Evolutionary conservation across 331 rosid species (phyloP).

Genomic region (Phaseolus coccineus): DNA sequence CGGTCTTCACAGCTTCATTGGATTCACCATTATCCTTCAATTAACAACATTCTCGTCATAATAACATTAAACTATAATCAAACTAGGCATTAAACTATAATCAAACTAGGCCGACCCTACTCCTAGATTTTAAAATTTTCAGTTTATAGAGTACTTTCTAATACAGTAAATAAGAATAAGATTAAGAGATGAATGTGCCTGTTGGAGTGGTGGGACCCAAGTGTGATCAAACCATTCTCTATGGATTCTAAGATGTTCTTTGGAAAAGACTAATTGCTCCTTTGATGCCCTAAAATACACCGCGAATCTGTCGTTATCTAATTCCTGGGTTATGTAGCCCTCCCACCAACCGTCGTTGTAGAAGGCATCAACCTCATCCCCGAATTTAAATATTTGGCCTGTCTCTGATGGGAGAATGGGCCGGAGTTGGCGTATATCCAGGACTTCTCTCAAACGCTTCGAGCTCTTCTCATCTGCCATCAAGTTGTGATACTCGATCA

Average conservation of each 20-base stretch:
- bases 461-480: constrained; percentile 40
- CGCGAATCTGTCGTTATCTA: constrained; percentile 44
- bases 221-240: constrained; percentile 56
- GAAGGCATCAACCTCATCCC: constrained; percentile 68
- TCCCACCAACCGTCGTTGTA: constrained; percentile 79
- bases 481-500: constrained; percentile 60
- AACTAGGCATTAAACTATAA: constrained; percentile 17
- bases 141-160: neutral
- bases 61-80: constrained; percentile 3
- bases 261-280: constrained; percentile 56
- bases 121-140: neutral
- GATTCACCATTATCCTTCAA: constrained; percentile 14
- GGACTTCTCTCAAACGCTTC: constrained; percentile 47
- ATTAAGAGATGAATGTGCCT: neutral
- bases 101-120: constrained; percentile 1
- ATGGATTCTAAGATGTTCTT: constrained; percentile 58
- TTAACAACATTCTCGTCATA: constrained; percentile 5
- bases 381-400: constrained; percentile 47
- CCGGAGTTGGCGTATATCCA: constrained; percentile 53
- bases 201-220: constrained; percentile 57
- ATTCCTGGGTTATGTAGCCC: constrained; percentile 50
- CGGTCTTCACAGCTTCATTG: neutral
- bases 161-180: neutral
- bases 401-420: constrained; percentile 53
- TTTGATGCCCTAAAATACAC: constrained; percentile 59